phyloP scores from a whole-genome alignment of 495 filamentous ascomycete species.

The Tetracladium setigerum region DNA sequence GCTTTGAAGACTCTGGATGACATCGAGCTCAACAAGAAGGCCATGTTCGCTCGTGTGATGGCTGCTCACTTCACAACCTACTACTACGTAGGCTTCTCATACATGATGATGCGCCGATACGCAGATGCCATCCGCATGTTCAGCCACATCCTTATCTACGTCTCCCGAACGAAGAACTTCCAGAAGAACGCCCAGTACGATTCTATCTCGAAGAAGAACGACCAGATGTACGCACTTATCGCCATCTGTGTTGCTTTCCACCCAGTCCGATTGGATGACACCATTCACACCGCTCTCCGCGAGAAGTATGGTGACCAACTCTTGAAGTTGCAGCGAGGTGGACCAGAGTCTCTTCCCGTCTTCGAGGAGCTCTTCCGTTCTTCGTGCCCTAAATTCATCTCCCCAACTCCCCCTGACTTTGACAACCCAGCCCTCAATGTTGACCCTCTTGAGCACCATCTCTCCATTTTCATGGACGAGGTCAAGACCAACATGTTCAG shows the following conservation, averaged over 20 bases:
- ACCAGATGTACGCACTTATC: conserved; percentile 98
- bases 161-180: conserved; percentile 98
- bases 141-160: conserved; percentile 98
- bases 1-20: conserved; percentile 98
- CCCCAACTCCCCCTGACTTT: conserved; percentile 92
- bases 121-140: conserved; percentile 99
- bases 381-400: conserved; percentile 99
- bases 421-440: conserved; percentile 90
- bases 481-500: conserved; percentile 95
- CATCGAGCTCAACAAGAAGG: conserved; percentile 99
- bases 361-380: conserved; percentile 95
- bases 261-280: conserved; percentile 94
- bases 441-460: conserved; percentile 95
- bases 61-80: conserved; percentile 99
- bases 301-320: conserved; percentile 99
- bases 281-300: conserved; percentile 92
- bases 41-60: conserved; percentile 99
- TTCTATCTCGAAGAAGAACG: conserved; percentile 98
- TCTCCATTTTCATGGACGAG: conserved; percentile 97
- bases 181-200: conserved; percentile 98
- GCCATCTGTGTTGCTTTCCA: conserved; percentile 98
- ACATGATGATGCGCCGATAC: conserved; percentile 99
- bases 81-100: conserved; percentile 99
- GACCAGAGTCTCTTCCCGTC: conserved; percentile 86
- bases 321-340: conserved; percentile 87